Conservation (phyloP, 2,329 filamentous ascomycete genomes). For the Myotisia sp. region DNA sequence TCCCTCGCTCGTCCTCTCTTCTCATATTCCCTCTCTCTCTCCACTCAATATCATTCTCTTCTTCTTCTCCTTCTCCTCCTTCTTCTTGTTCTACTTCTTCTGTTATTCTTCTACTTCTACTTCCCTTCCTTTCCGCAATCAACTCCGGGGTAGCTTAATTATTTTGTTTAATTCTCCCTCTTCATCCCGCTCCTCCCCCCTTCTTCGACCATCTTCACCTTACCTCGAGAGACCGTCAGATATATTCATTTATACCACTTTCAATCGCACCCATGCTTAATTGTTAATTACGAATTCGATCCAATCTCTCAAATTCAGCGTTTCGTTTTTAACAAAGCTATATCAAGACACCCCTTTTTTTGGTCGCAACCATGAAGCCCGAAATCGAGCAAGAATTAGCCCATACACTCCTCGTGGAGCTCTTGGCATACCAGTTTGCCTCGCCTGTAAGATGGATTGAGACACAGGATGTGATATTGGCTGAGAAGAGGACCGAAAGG, state of each 20-base stretch:
- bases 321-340: too few relatives aligned
- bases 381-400: conserved; percentile 99
- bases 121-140: background rate
- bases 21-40: conserved; percentile 9
- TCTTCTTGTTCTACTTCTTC: background rate
- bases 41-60: conserved; percentile 10
- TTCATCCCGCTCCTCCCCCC: too few relatives aligned
- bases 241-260: background rate
- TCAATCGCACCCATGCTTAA: background rate
- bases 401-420: conserved; percentile 94
- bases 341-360: conserved; percentile 10
- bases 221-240: background rate
- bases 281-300: too few relatives aligned
- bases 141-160: too few relatives aligned
- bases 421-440: conserved; percentile 97
- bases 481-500: conserved; percentile 86
- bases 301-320: too few relatives aligned
- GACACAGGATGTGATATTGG: conserved; percentile 98
- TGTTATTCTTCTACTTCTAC: background rate
- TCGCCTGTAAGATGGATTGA: conserved; percentile 99
- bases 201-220: too few relatives aligned
- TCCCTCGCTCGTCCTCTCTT: conserved; percentile 8
- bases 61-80: conserved; percentile 2
- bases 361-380: conserved; percentile 76
- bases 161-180: too few relatives aligned